Base-by-base conservation (phyloP, 306 rosid species). In the Malus asiatica region DNA sequence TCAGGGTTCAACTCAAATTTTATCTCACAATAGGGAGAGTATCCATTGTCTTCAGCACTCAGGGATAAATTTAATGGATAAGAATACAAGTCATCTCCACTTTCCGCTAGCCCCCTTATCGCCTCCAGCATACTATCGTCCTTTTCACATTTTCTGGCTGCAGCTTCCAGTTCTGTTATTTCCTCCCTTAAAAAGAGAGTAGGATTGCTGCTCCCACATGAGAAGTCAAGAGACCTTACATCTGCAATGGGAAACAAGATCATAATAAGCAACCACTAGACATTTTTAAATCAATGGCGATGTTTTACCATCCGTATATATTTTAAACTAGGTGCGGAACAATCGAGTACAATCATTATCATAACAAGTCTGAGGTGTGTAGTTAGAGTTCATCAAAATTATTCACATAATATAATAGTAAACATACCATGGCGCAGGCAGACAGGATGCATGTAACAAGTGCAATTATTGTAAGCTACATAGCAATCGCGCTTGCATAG, bases 361-460 rank as follows among this genome's bases (percentile, higher is more conserved):
- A 45, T 14, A 25, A 48, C 29, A 44, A 62, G 2, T 29, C 60
- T 42, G 13, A 73, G 27, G 11, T 33, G 22, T 14, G 32, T 19
- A 18, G 5, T 44, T 62, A 27, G 19, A 45, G 0, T 19, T 66
- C 5, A 7, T 32, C 0, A 19, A 13, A 73, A 66, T 2, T 53
- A 70, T 68, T 30, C 65, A 42, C 46, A 73, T 20, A 38, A 40
- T 69, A 73, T 20, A 38, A 40, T 69, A 65, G 52, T 78, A 67
- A 76, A 76, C 88, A 78, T 89, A 96, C 99, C 97, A 75, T 96
- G 99, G 42, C 93, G 97, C 79, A 96, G 90, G 88, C 99, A 96
- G 63, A 88, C 88, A 11, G 88, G 88, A 81, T 96, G 98, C 83
- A 44, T 62, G 80, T 77, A 87, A 81, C 98, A 96, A 86, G 79